phyloP scores from a whole-genome alignment of 2,329 filamentous ascomycete species.

The Venturia pyrina region DNA sequence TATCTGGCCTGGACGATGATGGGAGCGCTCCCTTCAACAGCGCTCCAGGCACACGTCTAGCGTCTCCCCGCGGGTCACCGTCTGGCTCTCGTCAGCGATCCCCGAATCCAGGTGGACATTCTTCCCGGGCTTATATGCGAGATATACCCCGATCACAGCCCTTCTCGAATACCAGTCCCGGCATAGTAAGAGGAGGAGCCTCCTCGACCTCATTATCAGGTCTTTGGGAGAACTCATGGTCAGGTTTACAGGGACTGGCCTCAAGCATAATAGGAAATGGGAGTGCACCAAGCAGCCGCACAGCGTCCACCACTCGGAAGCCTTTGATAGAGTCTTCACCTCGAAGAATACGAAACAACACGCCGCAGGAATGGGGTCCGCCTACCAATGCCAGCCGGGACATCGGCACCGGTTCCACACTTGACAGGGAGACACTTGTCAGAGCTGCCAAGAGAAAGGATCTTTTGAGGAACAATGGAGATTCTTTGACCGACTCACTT shows the following conservation, averaged over 20 bases:
- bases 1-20: slow-evolving; percentile 37
- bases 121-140: slow-evolving; percentile 22
- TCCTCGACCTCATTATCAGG: slow-evolving; percentile 23
- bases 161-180: slow-evolving; percentile 2
- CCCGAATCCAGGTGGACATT: slow-evolving; percentile 25
- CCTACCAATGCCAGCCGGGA: slow-evolving; percentile 20
- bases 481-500: slow-evolving; percentile 31
- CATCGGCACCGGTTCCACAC: slow-evolving; percentile 35
- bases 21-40: slow-evolving; percentile 26
- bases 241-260: slow-evolving; percentile 38
- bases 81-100: slow-evolving; percentile 30
- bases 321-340: slow-evolving; percentile 21
- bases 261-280: slow-evolving; percentile 35
- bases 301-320: slow-evolving; percentile 23
- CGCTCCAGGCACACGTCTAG: slow-evolving; percentile 21
- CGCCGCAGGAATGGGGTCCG: slow-evolving; percentile 40
- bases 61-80: slow-evolving; percentile 28
- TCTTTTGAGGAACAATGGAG: slow-evolving; percentile 33
- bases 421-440: slow-evolving; percentile 36
- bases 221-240: slow-evolving; percentile 40
- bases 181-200: slow-evolving; percentile 15
- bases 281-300: slow-evolving; percentile 15
- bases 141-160: slow-evolving; percentile 1
- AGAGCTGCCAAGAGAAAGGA: slow-evolving; percentile 41
- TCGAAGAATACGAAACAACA: slow-evolving; percentile 27